phyloP scores from a whole-genome alignment of 2,329 filamentous ascomycete genomes.

The Neurospora sp. region DNA sequence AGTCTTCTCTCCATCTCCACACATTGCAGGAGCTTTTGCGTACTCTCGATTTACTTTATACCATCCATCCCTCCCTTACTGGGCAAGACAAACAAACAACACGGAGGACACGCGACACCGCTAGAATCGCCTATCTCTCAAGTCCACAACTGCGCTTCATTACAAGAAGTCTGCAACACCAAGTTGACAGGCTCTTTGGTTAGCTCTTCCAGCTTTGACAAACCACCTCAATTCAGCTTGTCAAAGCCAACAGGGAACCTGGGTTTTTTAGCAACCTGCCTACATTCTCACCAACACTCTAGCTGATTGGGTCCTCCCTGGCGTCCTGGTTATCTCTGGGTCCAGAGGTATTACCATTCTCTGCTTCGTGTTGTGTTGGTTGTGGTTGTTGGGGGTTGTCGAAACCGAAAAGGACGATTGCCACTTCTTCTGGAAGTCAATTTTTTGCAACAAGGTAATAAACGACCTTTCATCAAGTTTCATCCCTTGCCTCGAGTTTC shows the following conservation, averaged over 20 bases:
- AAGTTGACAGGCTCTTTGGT: not conserved
- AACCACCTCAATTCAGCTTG: not conserved
- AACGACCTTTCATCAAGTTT: not conserved
- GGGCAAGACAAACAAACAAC: not conserved
- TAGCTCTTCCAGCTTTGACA: not conserved
- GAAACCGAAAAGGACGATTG: not conserved
- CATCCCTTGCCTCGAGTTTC: not conserved
- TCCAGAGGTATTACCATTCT: not conserved
- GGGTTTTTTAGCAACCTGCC: not conserved
- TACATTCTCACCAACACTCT: not conserved
- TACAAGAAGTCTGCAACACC: not conserved
- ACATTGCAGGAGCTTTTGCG: not conserved
- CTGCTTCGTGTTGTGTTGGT: not conserved
- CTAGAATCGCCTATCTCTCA: not conserved
- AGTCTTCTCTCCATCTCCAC: not conserved
- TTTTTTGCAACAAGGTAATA: not conserved
- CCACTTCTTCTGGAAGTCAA: not conserved
- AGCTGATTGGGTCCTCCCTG: not conserved
- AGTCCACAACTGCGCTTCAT: not conserved
- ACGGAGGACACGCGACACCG: not conserved
- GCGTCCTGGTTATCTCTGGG: not conserved
- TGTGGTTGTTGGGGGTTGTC: not conserved
- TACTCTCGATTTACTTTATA: not conserved
- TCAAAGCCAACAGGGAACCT: not conserved
- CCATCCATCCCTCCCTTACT: not conserved